A percentile compares a stretch with the other conserved stretches of the same genome.
Conservation (phyloP, 257 asterid species). For the Capsicum pubescens region DNA sequence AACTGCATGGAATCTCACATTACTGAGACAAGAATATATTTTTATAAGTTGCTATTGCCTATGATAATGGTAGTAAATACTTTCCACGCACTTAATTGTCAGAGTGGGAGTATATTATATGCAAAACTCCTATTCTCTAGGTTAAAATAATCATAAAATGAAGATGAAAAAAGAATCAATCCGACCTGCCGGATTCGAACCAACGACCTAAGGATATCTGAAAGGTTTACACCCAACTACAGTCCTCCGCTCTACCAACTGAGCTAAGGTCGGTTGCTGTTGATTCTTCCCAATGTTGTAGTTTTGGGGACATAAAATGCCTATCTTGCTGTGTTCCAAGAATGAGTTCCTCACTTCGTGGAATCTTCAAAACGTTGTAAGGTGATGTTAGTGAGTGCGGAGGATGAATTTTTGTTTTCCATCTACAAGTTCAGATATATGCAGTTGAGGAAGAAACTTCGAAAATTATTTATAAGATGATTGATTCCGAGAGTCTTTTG, state of each 20-base stretch:
- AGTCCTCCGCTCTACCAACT: slow-evolving; percentile 31
- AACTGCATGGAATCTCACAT: slow-evolving; percentile 11
- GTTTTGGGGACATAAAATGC: not conserved
- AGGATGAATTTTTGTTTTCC: no score
- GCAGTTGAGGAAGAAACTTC: no score
- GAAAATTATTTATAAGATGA: no score
- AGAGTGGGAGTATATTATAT: not conserved
- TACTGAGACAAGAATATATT: not conserved
- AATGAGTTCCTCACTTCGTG: not conserved
- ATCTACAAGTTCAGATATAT: no score
- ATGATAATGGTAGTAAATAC: not conserved
- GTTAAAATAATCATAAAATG: not conserved
- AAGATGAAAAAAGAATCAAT: not conserved
- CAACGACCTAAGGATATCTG: slow-evolving; percentile 32
- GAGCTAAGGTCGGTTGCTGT: slow-evolving; percentile 28
- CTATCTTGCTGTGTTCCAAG: not conserved
- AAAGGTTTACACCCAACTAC: slow-evolving; percentile 8
- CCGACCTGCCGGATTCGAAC: slow-evolving; percentile 28
- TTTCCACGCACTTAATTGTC: not conserved
- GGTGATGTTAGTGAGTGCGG: no score
- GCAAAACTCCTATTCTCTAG: not conserved
- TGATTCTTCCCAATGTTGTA: not conserved
- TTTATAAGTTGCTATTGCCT: not conserved
- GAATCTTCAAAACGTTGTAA: no score
- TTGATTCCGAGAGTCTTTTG: no score